Base-by-base conservation (phyloP, 2,329 filamentous ascomycete species). In the Colletotrichum sp. region DNA sequence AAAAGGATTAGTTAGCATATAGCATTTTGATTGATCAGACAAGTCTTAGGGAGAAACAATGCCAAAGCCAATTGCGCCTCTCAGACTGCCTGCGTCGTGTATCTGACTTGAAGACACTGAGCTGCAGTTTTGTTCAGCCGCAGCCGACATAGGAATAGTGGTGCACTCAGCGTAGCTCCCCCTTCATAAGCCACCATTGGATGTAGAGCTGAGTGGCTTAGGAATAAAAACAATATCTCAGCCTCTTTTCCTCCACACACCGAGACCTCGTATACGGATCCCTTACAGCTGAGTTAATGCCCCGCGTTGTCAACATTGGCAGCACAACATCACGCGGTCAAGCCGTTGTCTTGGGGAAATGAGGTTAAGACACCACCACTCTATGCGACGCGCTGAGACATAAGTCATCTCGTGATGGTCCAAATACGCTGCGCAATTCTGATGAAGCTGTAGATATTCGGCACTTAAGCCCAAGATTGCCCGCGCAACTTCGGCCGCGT, bases 81-180 rank as follows among this genome's bases (percentile, higher is more conserved):
- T n/a, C 39, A 44, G 18, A n/a, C 0, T 44, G 9, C 10, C 2
- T 21, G 16, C 44, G 44, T 12, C n/a, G n/a, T 52, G n/a, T 52
- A 52, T 21, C 12, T 21, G 44, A n/a, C 10, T 52, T 52, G 44
- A 21, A 52, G n/a, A 52, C 44, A 52, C n/a, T 21, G 0, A 52
- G n/a, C 3, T 52, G n/a, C 44, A 13, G 0, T 0, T 21, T 0
- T 7, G 6, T 49, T 0, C 10, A 21, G 44, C n/a, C n/a, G 44
- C 44, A 52, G 44, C 44, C 12, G 8, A 3, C 0, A 1, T 8
- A 8, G 44, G 10, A 21, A 8, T 52, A 4, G 44, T 52, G n/a
- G n/a, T 52, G 6, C 10, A 0, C 6, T 21, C 44, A 52, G 44
- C 6, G 2, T 4, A 21, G 44, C n/a, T 49, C n/a, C n/a, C 44